phyloP scores from a whole-genome alignment of 2,329 filamentous ascomycete species.

The Alternaria arbusti region DNA sequence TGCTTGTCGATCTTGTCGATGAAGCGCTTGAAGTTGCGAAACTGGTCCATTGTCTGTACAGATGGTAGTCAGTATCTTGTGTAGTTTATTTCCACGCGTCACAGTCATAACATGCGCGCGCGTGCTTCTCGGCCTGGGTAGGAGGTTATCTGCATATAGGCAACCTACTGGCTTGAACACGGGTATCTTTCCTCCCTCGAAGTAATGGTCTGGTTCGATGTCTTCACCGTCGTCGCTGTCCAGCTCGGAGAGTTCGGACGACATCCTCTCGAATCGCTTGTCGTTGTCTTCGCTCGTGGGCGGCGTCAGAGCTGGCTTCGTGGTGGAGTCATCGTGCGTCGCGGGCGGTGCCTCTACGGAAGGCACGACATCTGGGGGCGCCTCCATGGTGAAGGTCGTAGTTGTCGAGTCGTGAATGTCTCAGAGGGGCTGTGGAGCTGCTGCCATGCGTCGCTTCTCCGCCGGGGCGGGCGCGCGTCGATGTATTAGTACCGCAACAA shows the following conservation, averaged over 20 bases:
- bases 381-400: constrained; percentile 34
- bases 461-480: constrained; percentile 31
- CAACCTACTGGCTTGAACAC: constrained; percentile 83
- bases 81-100: not conserved
- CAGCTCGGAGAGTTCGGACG: constrained; percentile 57
- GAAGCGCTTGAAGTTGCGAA: constrained; percentile 90
- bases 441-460: constrained; percentile 33
- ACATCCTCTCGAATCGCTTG: constrained; percentile 53
- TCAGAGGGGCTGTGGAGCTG: constrained; percentile 26
- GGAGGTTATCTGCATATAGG: constrained; percentile 4
- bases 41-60: constrained; percentile 81
- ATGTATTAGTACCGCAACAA: constrained; percentile 25
- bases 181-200: constrained; percentile 79
- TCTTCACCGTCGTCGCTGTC: constrained; percentile 65
- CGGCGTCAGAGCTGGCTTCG: constrained; percentile 56
- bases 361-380: constrained; percentile 35
- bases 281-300: constrained; percentile 60
- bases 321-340: constrained; percentile 33
- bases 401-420: constrained; percentile 16
- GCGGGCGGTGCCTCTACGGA: constrained; percentile 41
- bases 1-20: constrained; percentile 90
- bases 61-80: constrained; percentile 23
- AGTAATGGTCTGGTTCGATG: constrained; percentile 85
- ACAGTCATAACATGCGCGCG: constrained; percentile 3
- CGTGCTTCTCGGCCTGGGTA: not conserved